A percentile compares a stretch with the other conserved stretches of the same genome.
These are phyloP conservation scores for Helotiales sp. DNA, from an alignment of 2,329 filamentous ascomycete genomes.

Conservation along the genomic window DNA sequence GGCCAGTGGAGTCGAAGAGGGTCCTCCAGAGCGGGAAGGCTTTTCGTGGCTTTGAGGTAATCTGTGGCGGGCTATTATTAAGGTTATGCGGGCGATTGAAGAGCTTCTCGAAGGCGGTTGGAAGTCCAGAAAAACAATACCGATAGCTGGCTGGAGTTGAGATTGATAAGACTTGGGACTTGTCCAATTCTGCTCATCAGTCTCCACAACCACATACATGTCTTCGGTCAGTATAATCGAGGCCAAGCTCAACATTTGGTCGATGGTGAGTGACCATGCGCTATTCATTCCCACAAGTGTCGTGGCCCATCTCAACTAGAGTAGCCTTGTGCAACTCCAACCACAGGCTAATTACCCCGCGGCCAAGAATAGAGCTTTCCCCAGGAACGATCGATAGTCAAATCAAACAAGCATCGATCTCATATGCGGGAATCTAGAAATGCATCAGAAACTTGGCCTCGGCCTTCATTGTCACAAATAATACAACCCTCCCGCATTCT, in stretches of 20 bases:
- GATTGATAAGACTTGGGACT: background rate
- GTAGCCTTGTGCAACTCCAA: background rate
- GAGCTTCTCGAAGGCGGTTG: constrained; percentile 8
- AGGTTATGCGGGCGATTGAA: background rate
- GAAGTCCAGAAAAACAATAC: background rate
- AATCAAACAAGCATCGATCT: constrained; percentile 10
- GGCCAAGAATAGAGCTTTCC: constrained; percentile 8
- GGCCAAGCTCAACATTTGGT: background rate
- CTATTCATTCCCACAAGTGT: background rate
- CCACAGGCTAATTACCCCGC: constrained; percentile 10
- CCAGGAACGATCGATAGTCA: constrained; percentile 1
- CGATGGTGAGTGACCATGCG: background rate
- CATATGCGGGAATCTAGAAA: constrained; percentile 4
- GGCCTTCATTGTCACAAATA: constrained; percentile 37
- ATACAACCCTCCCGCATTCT: constrained; percentile 32
- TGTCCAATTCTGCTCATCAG: background rate
- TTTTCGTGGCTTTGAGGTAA: constrained; percentile 7
- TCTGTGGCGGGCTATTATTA: no score
- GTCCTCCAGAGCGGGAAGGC: background rate
- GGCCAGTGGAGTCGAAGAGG: background rate
- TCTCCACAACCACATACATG: background rate
- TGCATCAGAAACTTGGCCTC: constrained; percentile 15
- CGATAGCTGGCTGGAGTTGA: background rate
- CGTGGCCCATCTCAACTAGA: background rate
- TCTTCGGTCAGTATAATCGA: background rate